Percentiles rank a stretch among this genome's conserved stretches.
These are phyloP conservation scores for Phanerochaete sordida DNA, from an alignment of 768 basidiomycete genomes.

Conservation along the genomic window DNA sequence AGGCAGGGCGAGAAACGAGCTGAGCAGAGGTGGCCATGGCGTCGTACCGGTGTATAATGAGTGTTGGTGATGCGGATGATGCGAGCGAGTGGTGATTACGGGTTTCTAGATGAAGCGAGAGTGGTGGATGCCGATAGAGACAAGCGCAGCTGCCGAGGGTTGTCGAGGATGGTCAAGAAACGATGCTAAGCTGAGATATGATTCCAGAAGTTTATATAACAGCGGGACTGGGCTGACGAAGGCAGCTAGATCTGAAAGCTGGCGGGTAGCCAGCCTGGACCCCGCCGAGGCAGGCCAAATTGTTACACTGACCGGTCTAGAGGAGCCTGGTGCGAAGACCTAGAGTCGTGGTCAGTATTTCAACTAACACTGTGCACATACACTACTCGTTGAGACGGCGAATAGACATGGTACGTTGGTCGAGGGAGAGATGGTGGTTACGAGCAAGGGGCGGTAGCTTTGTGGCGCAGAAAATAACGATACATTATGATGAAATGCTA, in stretches of 20 bases:
- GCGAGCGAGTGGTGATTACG: not conserved
- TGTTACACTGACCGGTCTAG: not conserved
- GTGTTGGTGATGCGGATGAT: too few species aligned
- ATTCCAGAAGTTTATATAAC: not conserved
- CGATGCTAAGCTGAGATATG: not conserved
- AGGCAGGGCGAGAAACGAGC: not conserved
- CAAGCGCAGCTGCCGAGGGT: not conserved
- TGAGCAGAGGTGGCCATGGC: not conserved
- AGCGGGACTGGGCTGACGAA: not conserved
- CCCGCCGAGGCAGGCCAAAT: not conserved
- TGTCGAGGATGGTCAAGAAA: not conserved
- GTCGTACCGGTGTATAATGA: too few species aligned
- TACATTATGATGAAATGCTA: too few species aligned
- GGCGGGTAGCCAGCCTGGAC: not conserved
- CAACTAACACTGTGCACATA: too few species aligned
- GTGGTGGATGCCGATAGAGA: not conserved
- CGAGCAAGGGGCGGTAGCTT: too few species aligned
- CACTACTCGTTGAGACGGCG: too few species aligned
- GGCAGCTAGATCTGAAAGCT: not conserved
- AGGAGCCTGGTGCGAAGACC: not conserved
- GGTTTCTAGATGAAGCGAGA: not conserved
- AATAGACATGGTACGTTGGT: too few species aligned
- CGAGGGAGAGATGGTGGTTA: too few species aligned
- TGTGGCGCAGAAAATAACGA: too few species aligned
- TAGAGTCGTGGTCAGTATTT: too few species aligned